Percentiles rank a stretch among this genome's conserved stretches.
Evolutionary conservation across 73 alveolate genomes (phyloP).

Genomic region (Paramecium sexaurelia): DNA sequence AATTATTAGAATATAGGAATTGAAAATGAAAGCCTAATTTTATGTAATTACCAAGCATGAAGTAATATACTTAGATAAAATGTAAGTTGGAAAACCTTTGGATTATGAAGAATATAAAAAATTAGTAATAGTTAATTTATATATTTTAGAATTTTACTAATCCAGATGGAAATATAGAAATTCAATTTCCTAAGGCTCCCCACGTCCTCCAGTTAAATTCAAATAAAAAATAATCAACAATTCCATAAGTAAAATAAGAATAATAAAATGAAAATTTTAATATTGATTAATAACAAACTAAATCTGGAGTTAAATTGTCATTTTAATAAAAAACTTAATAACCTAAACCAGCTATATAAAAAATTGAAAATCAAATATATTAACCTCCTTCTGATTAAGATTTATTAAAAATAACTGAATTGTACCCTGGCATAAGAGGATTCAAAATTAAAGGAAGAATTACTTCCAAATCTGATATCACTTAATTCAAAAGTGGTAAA

Average conservation of each 20-base stretch:
- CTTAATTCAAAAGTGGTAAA: not conserved
- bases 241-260: not conserved
- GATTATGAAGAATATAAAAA: not conserved
- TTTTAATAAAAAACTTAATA: not conserved
- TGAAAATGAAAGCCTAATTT: not conserved
- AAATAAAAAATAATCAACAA: not conserved
- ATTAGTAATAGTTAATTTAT: not conserved
- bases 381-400: not conserved
- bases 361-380: not conserved
- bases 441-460: conserved; percentile 28
- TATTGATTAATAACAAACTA: not conserved
- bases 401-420: not conserved
- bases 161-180: not conserved
- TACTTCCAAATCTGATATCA: not conserved
- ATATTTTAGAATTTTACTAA: not conserved
- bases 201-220: not conserved
- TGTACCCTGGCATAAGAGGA: not conserved
- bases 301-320: not conserved
- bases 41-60: not conserved
- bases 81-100: not conserved
- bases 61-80: not conserved
- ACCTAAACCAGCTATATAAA: not conserved
- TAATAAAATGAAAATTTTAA: not conserved
- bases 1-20: not conserved
- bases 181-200: not conserved